These are phyloP conservation scores for Malania oleifera DNA, from an alignment of 164 flowering plant species.

Conservation along the genomic window DNA sequence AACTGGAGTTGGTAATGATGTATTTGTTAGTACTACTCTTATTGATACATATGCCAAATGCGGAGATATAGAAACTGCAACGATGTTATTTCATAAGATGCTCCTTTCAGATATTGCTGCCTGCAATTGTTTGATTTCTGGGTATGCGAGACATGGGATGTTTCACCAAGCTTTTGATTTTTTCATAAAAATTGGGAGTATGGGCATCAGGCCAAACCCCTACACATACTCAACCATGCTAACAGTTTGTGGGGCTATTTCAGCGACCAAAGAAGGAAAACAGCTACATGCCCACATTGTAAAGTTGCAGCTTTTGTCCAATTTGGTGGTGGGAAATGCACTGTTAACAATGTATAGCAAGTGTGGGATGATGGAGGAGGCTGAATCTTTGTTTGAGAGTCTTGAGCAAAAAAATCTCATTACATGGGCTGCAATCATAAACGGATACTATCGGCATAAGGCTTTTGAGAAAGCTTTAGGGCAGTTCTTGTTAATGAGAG, in stretches of 20 bases:
- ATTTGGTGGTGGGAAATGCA: constrained; percentile 19
- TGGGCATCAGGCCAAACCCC: constrained; percentile 9
- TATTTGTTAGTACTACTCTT: constrained; percentile 14
- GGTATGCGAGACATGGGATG: constrained; percentile 17
- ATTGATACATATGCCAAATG: constrained; percentile 23
- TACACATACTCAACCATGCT: constrained; percentile 18
- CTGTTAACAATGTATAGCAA: constrained; percentile 24
- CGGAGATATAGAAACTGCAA: constrained; percentile 15
- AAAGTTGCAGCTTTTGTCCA: constrained; percentile 15
- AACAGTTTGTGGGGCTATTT: constrained; percentile 9
- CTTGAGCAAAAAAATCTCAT: constrained; percentile 16
- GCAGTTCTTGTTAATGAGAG: constrained; percentile 16
- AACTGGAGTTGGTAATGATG: constrained; percentile 11
- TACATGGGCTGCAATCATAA: constrained; percentile 28
- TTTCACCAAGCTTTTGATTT: constrained; percentile 13
- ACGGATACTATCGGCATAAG: constrained; percentile 17
- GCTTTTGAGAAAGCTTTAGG: constrained; percentile 16
- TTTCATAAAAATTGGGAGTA: constrained; percentile 8
- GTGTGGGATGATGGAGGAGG: constrained; percentile 20
- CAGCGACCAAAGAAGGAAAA: constrained; percentile 11
- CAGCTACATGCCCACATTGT: constrained; percentile 21
- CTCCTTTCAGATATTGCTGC: constrained; percentile 12
- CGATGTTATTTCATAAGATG: constrained; percentile 4
- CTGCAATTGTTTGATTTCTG: constrained; percentile 18
- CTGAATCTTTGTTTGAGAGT: constrained; percentile 15